phyloP scores from a whole-genome alignment of 2,329 filamentous ascomycete species.

The Sporothrix brasiliensis region DNA sequence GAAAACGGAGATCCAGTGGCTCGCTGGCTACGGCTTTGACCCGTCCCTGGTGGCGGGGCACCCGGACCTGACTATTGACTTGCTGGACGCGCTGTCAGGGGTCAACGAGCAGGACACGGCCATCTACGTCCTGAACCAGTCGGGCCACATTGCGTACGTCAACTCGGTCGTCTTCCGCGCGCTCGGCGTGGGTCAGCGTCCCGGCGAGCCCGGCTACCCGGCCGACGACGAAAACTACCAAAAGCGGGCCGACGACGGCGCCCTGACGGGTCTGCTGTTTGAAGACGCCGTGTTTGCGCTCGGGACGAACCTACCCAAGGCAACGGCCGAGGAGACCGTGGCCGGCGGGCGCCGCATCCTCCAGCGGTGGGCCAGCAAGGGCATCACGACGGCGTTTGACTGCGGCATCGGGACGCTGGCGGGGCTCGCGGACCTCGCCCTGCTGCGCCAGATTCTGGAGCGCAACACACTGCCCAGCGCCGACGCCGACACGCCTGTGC shows the following conservation, averaged over 20 bases:
- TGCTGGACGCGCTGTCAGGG: slow-evolving; percentile 52
- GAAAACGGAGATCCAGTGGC: slow-evolving; percentile 15
- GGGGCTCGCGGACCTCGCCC: slow-evolving; percentile 29
- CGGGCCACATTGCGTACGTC: slow-evolving; percentile 31
- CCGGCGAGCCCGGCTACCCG: slow-evolving; percentile 28
- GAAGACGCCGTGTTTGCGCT: slow-evolving; percentile 24
- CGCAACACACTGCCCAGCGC: background rate
- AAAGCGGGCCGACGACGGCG: slow-evolving; percentile 20
- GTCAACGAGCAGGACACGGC: slow-evolving; percentile 37
- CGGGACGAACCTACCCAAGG: slow-evolving; percentile 21
- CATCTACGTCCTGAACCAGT: slow-evolving; percentile 31
- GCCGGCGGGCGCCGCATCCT: slow-evolving; percentile 20
- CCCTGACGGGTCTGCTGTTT: slow-evolving; percentile 30
- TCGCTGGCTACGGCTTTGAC: slow-evolving; percentile 32
- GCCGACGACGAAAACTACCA: slow-evolving; percentile 30
- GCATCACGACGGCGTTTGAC: slow-evolving; percentile 34
- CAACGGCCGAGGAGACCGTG: slow-evolving; percentile 19
- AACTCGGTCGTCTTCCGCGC: slow-evolving; percentile 25
- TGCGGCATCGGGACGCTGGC: slow-evolving; percentile 30
- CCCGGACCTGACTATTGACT: slow-evolving; percentile 45
- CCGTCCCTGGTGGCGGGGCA: slow-evolving; percentile 30
- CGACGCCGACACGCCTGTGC: background rate
- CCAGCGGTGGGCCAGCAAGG: slow-evolving; percentile 29
- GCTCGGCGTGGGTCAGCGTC: slow-evolving; percentile 24
- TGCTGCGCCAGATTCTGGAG: slow-evolving; percentile 25